Percentiles rank a stretch among this genome's conserved stretches.
Evolutionary conservation across 495 filamentous ascomycete genomes (phyloP).

Genomic region (Xylaria sp.): DNA sequence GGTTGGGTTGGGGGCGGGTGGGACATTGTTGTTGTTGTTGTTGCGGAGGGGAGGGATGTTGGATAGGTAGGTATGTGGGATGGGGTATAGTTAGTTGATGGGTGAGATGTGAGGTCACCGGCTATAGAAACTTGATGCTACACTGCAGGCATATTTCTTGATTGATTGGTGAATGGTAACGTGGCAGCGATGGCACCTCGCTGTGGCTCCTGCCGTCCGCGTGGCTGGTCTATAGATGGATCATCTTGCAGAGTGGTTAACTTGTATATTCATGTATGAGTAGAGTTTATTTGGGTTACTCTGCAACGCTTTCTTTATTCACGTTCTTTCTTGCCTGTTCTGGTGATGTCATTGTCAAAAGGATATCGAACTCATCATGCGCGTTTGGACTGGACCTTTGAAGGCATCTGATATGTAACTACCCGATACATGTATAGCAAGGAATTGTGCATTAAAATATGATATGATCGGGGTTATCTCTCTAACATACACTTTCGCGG

Average conservation of each 20-base stretch:
- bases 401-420: background rate
- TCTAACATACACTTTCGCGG: background rate
- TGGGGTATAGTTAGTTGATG: background rate
- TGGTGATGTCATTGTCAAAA: background rate
- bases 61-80: too few species aligned
- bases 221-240: background rate
- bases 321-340: background rate
- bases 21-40: constrained; percentile 28
- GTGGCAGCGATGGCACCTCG: background rate
- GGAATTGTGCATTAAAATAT: background rate
- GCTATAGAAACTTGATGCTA: background rate
- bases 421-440: background rate
- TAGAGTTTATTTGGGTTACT: too few species aligned
- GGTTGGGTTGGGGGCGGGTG: constrained; percentile 37
- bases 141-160: background rate
- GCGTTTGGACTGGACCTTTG: too few species aligned
- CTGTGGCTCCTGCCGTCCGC: background rate
- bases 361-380: too few species aligned
- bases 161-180: constrained; percentile 13
- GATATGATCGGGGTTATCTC: background rate
- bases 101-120: background rate
- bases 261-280: background rate
- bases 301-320: too few species aligned
- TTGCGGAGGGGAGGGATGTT: background rate
- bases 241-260: background rate